Percentiles rank a stretch among this genome's conserved stretches.
phyloP scores from a whole-genome alignment of 352 stramenopile species.

The Nothophytophthora sp. region DNA sequence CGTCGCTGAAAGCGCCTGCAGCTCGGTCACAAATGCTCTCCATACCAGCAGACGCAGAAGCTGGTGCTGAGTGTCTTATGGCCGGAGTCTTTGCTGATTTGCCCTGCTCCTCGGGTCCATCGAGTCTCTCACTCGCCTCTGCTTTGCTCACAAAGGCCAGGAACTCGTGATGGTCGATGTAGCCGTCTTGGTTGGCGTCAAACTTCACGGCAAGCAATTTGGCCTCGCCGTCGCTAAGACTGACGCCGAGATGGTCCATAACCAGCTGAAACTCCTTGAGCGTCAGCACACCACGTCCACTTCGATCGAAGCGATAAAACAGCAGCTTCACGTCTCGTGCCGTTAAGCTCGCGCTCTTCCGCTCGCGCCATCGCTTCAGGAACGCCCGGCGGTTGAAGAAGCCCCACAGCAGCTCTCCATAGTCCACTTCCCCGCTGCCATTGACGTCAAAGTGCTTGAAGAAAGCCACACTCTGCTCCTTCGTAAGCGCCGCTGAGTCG shows the following conservation, averaged over 20 bases:
- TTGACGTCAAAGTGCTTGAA: conserved; percentile 55
- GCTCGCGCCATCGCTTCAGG: conserved; percentile 51
- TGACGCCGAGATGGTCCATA: conserved; percentile 55
- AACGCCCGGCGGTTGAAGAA: conserved; percentile 68
- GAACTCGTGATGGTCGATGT: conserved; percentile 69
- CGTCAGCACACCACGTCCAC: conserved; percentile 35
- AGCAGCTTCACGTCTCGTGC: conserved; percentile 18
- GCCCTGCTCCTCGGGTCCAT: background rate
- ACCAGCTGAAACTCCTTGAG: conserved; percentile 47
- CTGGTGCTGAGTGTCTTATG: background rate
- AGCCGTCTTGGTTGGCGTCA: conserved; percentile 48
- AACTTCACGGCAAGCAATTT: conserved; percentile 56
- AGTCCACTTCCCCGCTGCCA: conserved; percentile 53
- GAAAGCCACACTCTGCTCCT: conserved; percentile 42
- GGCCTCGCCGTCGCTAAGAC: conserved; percentile 42
- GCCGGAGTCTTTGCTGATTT: background rate
- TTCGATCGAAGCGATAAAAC: conserved; percentile 56
- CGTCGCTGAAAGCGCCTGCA: conserved; percentile 38
- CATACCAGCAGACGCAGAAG: conserved; percentile 7
- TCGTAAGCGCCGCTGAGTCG: conserved; percentile 20
- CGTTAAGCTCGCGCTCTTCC: conserved; percentile 26
- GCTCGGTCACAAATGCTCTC: conserved; percentile 42
- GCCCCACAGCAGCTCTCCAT: conserved; percentile 59
- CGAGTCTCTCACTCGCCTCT: background rate
- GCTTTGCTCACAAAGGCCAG: conserved; percentile 41